Evolutionary conservation across 768 basidiomycete genomes (phyloP).

Genomic region (Lactarius hengduanensis): DNA sequence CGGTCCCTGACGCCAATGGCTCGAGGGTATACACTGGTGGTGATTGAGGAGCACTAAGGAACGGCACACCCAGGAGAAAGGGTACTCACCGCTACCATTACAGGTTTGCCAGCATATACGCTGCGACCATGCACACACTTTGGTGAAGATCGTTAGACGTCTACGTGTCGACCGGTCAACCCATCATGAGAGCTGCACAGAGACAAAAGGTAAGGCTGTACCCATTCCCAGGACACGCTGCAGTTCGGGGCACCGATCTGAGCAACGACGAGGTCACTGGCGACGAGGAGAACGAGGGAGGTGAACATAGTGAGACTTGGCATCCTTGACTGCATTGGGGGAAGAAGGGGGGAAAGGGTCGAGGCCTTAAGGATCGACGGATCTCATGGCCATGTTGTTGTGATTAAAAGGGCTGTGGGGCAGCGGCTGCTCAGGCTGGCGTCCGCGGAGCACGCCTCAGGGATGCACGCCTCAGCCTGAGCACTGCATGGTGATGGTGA

Average conservation of each 20-base stretch:
- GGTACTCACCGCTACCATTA: slow-evolving; percentile 10
- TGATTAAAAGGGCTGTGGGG: neutral
- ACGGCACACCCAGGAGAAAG: neutral
- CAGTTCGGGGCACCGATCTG: slow-evolving; percentile 1
- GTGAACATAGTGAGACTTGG: neutral
- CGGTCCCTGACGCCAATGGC: too few species aligned
- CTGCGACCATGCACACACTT: slow-evolving; percentile 14
- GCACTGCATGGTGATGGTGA: too few species aligned
- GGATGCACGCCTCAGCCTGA: too few species aligned
- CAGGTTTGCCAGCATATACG: slow-evolving; percentile 19
- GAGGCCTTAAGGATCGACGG: neutral
- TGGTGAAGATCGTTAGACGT: slow-evolving; percentile 14
- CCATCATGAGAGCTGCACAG: neutral
- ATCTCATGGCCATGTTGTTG: neutral
- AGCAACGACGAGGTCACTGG: too few species aligned
- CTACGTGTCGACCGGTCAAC: neutral
- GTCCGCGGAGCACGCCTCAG: too few species aligned
- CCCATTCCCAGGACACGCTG: slow-evolving; percentile 8
- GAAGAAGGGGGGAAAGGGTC: neutral
- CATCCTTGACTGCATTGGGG: neutral
- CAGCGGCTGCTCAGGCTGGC: too few species aligned
- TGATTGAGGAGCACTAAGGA: neutral
- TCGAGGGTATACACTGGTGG: slow-evolving; percentile 3
- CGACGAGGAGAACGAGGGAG: neutral
- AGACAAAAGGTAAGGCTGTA: neutral